Base-by-base conservation (phyloP, 148 eudicot species). In the Talinum fruticosum region DNA sequence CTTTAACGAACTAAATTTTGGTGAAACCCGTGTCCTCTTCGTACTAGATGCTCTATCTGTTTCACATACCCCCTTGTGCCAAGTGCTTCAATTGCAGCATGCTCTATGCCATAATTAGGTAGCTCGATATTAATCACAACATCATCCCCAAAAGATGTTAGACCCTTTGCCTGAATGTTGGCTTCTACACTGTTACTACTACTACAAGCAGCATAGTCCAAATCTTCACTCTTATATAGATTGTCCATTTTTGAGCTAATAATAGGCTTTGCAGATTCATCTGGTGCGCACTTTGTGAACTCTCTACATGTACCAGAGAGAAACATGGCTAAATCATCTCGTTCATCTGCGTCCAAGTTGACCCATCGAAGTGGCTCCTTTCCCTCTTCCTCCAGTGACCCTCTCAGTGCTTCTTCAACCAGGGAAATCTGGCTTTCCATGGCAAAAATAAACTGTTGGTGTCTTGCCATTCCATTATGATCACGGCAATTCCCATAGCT, bases 311-410 rank as follows among this genome's bases (percentile, higher is more conserved):
- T 75, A 66, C 96, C 96, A 59, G 93, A 93, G 45, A 95, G 88
- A 79, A 95, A 95, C 88, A 82, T 82, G 53, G 97, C 99, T 41
- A 95, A 84, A 79, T 93, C 97, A 76, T 95, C 91, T 44, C 91
- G 85, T 84, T 95, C 99, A 81, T 88, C 86, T 78, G 90, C 90
- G 80, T 95, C 85, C 82, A 95, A 85, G 76, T 95, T 84, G 38
- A 95, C 96, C 97, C 99, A 95, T 44, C 88, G 83, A 80, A 91
- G 81, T 8, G 89, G 92, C 51, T 82, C 82, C 77, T 84, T 88
- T 29, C 92, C 91, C 69, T 85, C 90, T 65, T 78, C 88, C 75
- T 76, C 54, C 57, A 84, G 78, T 19, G 86, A 84, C 74, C 87
- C 88, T 66, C 76, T 84, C 32, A 95, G 80, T 21, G 88, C 93